Conservation (phyloP, 495 filamentous ascomycete genomes). For the Penicillium waksmanii region DNA sequence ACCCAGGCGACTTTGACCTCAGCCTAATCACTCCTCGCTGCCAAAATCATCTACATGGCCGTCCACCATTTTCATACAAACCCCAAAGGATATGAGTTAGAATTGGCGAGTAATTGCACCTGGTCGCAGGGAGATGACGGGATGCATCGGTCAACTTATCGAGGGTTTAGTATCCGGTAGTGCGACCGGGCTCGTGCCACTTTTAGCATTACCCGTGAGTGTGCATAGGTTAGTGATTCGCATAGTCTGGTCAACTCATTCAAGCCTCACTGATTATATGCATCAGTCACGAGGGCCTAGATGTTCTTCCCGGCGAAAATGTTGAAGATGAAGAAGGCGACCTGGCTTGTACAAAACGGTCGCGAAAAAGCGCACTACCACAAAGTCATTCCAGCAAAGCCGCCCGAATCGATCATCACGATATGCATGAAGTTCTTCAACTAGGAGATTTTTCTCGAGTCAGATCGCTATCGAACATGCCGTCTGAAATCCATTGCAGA, state of each 20-base stretch:
- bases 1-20: not conserved
- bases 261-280: not conserved
- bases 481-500: constrained; percentile 18
- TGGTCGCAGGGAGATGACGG: constrained; percentile 19
- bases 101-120: constrained; percentile 23
- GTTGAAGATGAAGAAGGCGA: constrained; percentile 23
- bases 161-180: constrained; percentile 14
- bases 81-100: constrained; percentile 6
- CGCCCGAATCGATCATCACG: constrained; percentile 17
- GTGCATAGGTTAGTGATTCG: constrained; percentile 10
- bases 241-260: not conserved
- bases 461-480: constrained; percentile 6
- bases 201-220: constrained; percentile 18
- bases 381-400: constrained; percentile 18
- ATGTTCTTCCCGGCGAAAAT: constrained; percentile 20
- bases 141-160: constrained; percentile 9
- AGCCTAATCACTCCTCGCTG: not conserved
- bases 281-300: constrained; percentile 7
- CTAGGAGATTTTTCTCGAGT: not conserved
- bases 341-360: constrained; percentile 13
- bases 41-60: not conserved
- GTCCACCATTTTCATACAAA: not conserved
- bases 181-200: constrained; percentile 16
- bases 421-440: not conserved
- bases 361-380: constrained; percentile 4